phyloP scores from a whole-genome alignment of 495 filamentous ascomycete species.

The Xylaria telfairii region DNA sequence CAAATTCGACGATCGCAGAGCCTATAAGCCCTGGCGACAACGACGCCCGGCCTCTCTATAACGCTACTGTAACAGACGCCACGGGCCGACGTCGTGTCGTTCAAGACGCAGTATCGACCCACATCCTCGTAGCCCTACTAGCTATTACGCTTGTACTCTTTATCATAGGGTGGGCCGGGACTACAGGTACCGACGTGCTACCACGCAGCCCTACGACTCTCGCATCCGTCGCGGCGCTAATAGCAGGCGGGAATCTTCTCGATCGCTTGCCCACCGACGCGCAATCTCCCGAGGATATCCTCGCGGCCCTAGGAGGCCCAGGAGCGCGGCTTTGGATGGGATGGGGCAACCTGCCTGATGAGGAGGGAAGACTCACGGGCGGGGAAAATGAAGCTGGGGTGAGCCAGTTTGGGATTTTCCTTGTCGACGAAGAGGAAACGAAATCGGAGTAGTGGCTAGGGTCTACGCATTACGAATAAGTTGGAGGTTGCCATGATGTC shows the following conservation, averaged over 20 bases:
- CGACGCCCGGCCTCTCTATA: not conserved
- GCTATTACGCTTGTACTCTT: not conserved
- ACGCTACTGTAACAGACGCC: not conserved
- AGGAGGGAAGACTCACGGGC: not conserved
- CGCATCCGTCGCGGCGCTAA: not conserved
- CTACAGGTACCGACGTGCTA: not conserved
- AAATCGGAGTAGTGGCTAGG: too few species aligned
- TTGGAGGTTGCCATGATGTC: too few species aligned
- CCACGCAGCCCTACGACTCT: not conserved
- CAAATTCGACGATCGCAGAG: not conserved
- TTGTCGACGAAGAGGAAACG: not conserved
- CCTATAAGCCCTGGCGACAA: not conserved
- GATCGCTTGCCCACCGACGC: not conserved
- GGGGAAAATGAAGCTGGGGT: constrained; percentile 1
- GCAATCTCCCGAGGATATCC: not conserved
- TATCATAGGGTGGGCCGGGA: not conserved
- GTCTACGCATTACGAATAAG: too few species aligned
- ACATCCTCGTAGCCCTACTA: not conserved
- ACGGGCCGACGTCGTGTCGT: not conserved
- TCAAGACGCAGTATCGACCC: not conserved
- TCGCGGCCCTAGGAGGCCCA: not conserved
- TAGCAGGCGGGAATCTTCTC: not conserved
- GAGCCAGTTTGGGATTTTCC: constrained; percentile 6
- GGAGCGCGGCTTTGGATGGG: not conserved
- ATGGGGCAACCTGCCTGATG: not conserved